Evolutionary conservation across 192 early-diverging fungal genomes (phyloP).

Genomic region (Cetraspora pellucida): DNA sequence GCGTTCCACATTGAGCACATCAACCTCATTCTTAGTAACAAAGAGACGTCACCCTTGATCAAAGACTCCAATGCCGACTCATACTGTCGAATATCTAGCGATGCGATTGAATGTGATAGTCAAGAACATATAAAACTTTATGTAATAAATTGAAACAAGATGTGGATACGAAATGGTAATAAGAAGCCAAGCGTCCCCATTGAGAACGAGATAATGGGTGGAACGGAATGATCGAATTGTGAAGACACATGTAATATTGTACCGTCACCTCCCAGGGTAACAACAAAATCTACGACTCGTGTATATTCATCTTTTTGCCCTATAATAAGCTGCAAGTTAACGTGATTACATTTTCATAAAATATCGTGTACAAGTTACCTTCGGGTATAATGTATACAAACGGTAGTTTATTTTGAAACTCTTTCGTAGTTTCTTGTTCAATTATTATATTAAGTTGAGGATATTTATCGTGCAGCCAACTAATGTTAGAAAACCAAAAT

Average conservation of each 20-base stretch:
- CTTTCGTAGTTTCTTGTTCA: constrained; percentile 63
- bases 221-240: constrained; percentile 72
- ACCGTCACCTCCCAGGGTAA: constrained; percentile 94
- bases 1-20: constrained; percentile 61
- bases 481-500: constrained; percentile 14
- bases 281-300: constrained; percentile 76
- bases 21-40: constrained; percentile 82
- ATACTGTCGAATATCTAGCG: constrained; percentile 66
- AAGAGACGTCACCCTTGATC: constrained; percentile 63
- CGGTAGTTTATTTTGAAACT: constrained; percentile 54
- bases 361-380: constrained; percentile 37
- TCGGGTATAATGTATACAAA: constrained; percentile 57
- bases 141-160: background rate
- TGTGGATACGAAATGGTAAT: constrained; percentile 73
- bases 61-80: constrained; percentile 59
- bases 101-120: background rate
- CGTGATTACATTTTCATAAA: background rate
- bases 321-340: constrained; percentile 17
- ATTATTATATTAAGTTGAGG: constrained; percentile 71
- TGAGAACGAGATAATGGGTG: constrained; percentile 92
- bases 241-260: constrained; percentile 88
- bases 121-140: background rate
- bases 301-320: constrained; percentile 61
- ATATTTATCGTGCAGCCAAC: constrained; percentile 69
- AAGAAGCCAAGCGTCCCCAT: constrained; percentile 91